These are phyloP conservation scores for Mycena capillaripes DNA, from an alignment of 768 basidiomycete genomes.

Conservation along the genomic window DNA sequence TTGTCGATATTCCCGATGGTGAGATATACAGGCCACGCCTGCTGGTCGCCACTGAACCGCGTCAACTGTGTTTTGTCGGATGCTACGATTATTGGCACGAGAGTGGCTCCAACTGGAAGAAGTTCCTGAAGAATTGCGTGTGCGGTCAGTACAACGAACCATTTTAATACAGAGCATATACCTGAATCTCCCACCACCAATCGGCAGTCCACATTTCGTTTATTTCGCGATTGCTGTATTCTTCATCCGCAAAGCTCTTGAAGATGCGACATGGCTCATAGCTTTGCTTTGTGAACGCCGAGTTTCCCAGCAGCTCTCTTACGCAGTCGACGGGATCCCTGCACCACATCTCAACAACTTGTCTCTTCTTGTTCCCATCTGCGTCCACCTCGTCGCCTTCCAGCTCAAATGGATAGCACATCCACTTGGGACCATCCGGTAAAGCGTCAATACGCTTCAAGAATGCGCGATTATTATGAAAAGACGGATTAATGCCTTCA, in stretches of 20 bases:
- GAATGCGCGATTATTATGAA: conserved; percentile 30
- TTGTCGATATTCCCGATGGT: conserved; percentile 49
- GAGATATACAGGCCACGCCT: conserved; percentile 51
- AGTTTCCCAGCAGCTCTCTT: conserved; percentile 43
- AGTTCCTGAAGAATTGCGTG: not conserved
- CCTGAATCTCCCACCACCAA: conserved; percentile 52
- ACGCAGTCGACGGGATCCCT: conserved; percentile 41
- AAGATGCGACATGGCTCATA: no score
- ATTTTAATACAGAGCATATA: conserved; percentile 4
- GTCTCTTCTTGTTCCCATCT: conserved; percentile 1
- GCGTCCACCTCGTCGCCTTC: conserved; percentile 35
- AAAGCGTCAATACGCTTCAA: conserved; percentile 42
- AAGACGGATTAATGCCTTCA: conserved; percentile 16
- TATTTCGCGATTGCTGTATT: conserved; percentile 22
- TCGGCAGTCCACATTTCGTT: conserved; percentile 46
- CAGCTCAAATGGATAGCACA: conserved; percentile 38
- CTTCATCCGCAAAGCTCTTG: not conserved
- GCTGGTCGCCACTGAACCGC: conserved; percentile 46
- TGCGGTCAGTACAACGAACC: no score
- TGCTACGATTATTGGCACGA: conserved; percentile 47
- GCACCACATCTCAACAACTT: conserved; percentile 44
- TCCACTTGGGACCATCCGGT: conserved; percentile 38
- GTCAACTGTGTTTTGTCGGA: conserved; percentile 53
- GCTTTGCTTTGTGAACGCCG: conserved; percentile 43
- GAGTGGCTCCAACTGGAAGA: conserved; percentile 28